Evolutionary conservation across 257 asterid species (phyloP).

Genomic region (Solanum verrucosum): DNA sequence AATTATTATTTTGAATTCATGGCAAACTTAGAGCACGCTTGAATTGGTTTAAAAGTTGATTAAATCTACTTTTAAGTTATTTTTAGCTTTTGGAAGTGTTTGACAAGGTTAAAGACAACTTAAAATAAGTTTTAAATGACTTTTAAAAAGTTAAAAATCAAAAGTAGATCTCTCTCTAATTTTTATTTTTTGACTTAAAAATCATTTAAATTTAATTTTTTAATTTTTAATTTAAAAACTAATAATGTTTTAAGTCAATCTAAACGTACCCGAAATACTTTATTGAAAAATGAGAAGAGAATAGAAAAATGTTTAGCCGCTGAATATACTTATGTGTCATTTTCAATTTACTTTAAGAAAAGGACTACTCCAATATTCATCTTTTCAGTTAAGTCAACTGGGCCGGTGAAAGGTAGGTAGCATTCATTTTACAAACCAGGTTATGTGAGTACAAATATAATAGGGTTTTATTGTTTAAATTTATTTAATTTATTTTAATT

Average conservation of each 20-base stretch:
- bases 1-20: background rate
- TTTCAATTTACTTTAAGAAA: background rate
- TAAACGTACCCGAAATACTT: no score
- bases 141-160: no score
- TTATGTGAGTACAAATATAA: background rate
- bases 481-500: background rate
- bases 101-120: no score
- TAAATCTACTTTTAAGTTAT: no score
- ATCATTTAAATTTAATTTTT: no score
- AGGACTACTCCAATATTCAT: background rate
- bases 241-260: no score
- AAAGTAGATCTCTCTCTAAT: no score
- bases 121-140: no score
- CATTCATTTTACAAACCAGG: background rate
- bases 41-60: no score
- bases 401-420: background rate
- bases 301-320: background rate
- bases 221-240: no score
- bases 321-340: background rate
- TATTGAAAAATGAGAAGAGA: background rate
- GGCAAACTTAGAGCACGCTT: background rate
- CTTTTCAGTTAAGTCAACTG: background rate
- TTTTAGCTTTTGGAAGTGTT: no score
- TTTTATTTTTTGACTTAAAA: no score
- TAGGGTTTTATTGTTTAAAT: background rate